Base-by-base conservation (phyloP, 306 rosid genomes). In the Luffa aegyptiaca region DNA sequence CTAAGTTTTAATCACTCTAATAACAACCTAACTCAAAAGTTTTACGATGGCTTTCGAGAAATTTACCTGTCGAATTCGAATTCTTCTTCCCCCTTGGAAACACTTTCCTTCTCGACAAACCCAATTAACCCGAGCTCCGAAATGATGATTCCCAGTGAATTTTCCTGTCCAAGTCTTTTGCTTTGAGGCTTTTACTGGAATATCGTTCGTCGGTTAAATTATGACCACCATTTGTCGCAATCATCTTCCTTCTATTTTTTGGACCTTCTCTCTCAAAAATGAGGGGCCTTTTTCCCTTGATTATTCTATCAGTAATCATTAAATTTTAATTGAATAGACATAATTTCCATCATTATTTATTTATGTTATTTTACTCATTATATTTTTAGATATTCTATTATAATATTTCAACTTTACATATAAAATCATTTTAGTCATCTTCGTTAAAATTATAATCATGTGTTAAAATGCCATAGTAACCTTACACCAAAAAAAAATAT, bases 181-280 rank as follows among this genome's bases (percentile, higher is more conserved):
- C 36, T 70, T 68, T 41, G 45, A 37, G 20, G 31, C 45, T 68
- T 68, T 68, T 12, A 73, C 61, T 33, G 46, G 62, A 49, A 3
- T 51, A 36, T 33, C 21, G 51, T 74, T 74, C 56, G 12, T 72
- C 77, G 57, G 41, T 49, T 74, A 33, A 74, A 74, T 74, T 74
- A 74, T 74, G 61, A 74, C 62, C 9, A 74, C 78, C 78, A 74
- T 74, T 74, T 49, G 78, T 74, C 78, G 78, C 78, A 74, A 74
- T 74, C 62, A 74, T 74, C 62, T 74, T 74, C 78, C 41, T 33
- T 51, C 78, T 5, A 44, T 49, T 74, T 33, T 13, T 72, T 21
- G 74, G 59, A 33, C 58, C 0, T 48, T 74, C 61, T 13, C 78
- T 49, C 26, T 49, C 0, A 49, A 33, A 14, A 71, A 31, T 8